A percentile compares a stretch with the other conserved stretches of the same genome.
Evolutionary conservation across 192 early-diverging fungal genomes (phyloP).

Genomic region (Mortierella hygrophila): DNA sequence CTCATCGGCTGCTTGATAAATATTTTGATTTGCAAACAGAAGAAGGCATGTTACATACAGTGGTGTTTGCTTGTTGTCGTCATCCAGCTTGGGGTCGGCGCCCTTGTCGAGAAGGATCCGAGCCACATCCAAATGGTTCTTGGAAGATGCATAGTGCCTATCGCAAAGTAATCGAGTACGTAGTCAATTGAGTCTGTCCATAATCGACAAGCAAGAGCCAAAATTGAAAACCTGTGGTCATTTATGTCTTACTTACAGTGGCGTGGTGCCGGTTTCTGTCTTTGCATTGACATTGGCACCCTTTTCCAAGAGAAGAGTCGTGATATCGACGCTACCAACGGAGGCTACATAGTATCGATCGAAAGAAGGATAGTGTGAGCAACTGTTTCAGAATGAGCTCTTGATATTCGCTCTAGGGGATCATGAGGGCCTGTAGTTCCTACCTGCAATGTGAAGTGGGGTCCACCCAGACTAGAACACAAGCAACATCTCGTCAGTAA

Average conservation of each 20-base stretch:
- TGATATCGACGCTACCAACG: slow-evolving; percentile 57
- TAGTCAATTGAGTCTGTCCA: background rate
- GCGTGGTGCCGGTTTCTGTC: slow-evolving; percentile 65
- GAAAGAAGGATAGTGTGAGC: background rate
- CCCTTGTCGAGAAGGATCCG: slow-evolving; percentile 59
- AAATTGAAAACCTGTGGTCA: background rate
- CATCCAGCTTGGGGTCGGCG: slow-evolving; percentile 59
- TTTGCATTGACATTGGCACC: slow-evolving; percentile 56
- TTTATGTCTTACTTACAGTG: slow-evolving; percentile 54
- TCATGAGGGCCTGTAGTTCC: background rate
- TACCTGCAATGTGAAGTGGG: slow-evolving; percentile 69
- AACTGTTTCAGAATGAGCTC: background rate
- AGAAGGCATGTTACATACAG: slow-evolving; percentile 52
- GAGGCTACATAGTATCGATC: slow-evolving; percentile 46
- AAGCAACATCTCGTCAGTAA: background rate
- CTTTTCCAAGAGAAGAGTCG: slow-evolving; percentile 50
- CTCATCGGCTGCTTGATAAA: too few relatives aligned
- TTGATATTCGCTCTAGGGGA: background rate
- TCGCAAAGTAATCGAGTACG: background rate
- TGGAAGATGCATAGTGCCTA: slow-evolving; percentile 72
- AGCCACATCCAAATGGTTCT: slow-evolving; percentile 65
- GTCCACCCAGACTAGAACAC: slow-evolving; percentile 63
- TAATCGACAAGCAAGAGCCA: background rate
- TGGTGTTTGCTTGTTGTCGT: slow-evolving; percentile 64
- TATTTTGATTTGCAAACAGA: too few relatives aligned